Base-by-base conservation (phyloP, 2,329 filamentous ascomycete genomes). In the Pseudogymnoascus verrucosus region DNA sequence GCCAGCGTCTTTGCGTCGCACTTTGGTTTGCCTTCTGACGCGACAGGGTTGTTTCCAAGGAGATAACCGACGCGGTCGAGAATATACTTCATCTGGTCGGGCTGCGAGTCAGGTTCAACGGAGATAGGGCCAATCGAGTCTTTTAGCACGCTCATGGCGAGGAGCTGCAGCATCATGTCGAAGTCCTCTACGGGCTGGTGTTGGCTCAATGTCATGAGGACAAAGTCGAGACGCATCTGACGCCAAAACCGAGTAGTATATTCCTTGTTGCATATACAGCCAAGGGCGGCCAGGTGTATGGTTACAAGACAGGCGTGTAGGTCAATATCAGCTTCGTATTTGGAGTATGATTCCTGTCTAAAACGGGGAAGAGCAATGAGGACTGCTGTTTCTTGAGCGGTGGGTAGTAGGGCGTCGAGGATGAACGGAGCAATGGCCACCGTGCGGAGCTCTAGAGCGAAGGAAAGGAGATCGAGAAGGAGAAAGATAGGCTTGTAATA, bases 71-170 rank as follows among this genome's bases (percentile, higher is more conserved):
- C 80, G 71, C 61, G 70, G 60, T 64, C 75, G 64, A 63, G 69
- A 66, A 74, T 78, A 73, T 65, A 69, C 10, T 67, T 74, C 14
- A 74, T 72, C 51, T 71, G 73, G 40, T 79, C 78, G 66, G 74
- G 79, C 68, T 77, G 75, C 11, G 72, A 74, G 19, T 75, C 71
- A 14, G 78, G 71, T 11, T 79, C 77, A 34, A 77, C 74, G 21
- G 75, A 73, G 62, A 91, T 85, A 14, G 89, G 84, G 0, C 90
- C 90, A 60, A 93, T 85, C 1, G 84, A 87, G 1, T 79, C 76
- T 0, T 82, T 76, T 0, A 89, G 78, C 0, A 84, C 81, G 4
- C 89, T 91, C 0, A 87, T 89, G 37, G 82, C 80, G 1, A 95
- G 76, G 59, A 93, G 79, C 26, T 82, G 79, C 7, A 93, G 76